phyloP scores from a whole-genome alignment of 1,284 basidiomycete genomes.

The Lignosus rhinocerotis region DNA sequence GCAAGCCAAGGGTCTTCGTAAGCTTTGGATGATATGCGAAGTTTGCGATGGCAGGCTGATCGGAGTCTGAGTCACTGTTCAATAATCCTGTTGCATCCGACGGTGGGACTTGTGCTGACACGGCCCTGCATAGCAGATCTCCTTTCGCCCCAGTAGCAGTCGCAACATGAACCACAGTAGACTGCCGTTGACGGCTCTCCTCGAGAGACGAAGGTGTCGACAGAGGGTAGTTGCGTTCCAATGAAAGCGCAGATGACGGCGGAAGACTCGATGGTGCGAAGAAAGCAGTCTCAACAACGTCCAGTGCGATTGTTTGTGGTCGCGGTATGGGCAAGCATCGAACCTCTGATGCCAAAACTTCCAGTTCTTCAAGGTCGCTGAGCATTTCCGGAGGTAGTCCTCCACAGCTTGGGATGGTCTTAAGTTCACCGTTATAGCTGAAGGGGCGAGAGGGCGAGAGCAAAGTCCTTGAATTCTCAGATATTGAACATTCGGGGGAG shows the following conservation, averaged over 20 bases:
- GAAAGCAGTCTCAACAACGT: not conserved
- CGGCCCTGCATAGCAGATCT: not conserved
- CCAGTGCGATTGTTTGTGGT: not conserved
- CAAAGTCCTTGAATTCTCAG: no score
- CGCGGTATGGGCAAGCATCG: slow-evolving; percentile 8
- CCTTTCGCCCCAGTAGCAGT: not conserved
- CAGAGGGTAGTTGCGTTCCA: no score
- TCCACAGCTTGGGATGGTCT: not conserved
- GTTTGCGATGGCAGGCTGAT: slow-evolving; percentile 7
- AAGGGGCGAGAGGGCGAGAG: not conserved
- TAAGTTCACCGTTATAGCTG: not conserved
- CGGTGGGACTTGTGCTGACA: not conserved
- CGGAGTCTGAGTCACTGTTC: not conserved
- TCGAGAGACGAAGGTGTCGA: not conserved
- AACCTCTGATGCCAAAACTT: slow-evolving; percentile 6
- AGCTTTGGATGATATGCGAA: slow-evolving; percentile 20
- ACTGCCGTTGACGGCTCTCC: not conserved
- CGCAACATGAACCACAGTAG: not conserved
- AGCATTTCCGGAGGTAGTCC: slow-evolving; percentile 6
- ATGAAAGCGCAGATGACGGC: not conserved
- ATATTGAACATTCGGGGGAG: not conserved
- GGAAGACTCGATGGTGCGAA: not conserved
- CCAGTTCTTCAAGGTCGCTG: slow-evolving; percentile 12
- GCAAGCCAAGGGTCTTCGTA: slow-evolving; percentile 15
- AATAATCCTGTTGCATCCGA: not conserved